Evolutionary conservation across 1,139 yeast genomes (phyloP).

Genomic region (Debaryomyces psychrophilus): DNA sequence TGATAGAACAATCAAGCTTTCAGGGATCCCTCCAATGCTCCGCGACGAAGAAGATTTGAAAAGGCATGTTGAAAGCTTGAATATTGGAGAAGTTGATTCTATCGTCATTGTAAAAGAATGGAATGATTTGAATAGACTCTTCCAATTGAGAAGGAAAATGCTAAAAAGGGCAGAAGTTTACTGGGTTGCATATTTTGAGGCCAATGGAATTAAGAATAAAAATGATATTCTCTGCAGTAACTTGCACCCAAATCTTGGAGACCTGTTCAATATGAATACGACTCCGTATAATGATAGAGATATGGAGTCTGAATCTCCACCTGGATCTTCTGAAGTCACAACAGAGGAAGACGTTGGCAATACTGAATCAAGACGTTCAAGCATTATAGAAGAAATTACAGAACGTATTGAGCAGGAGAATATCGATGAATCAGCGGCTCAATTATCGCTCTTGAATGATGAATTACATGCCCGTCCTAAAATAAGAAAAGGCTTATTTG

Average conservation of each 20-base stretch:
- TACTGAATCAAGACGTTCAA: slow-evolving; percentile 9
- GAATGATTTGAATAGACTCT: slow-evolving; percentile 68
- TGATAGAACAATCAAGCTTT: slow-evolving; percentile 48
- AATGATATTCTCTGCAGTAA: slow-evolving; percentile 32
- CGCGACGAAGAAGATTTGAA: slow-evolving; percentile 70
- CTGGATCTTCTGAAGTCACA: background rate
- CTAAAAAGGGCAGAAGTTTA: slow-evolving; percentile 64
- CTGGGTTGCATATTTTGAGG: slow-evolving; percentile 75
- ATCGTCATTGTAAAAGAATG: slow-evolving; percentile 85
- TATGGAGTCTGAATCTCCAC: background rate
- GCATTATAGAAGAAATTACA: slow-evolving; percentile 20
- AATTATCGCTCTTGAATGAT: slow-evolving; percentile 33
- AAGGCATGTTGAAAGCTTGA: slow-evolving; percentile 73
- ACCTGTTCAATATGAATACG: slow-evolving; percentile 24
- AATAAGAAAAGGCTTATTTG: slow-evolving; percentile 52
- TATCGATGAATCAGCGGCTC: slow-evolving; percentile 20
- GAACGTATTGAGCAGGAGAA: slow-evolving; percentile 16
- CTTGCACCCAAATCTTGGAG: slow-evolving; percentile 36
- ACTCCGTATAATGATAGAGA: slow-evolving; percentile 9
- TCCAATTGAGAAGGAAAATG: slow-evolving; percentile 57
- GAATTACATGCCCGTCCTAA: slow-evolving; percentile 51
- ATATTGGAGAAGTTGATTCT: slow-evolving; percentile 77
- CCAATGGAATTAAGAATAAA: slow-evolving; percentile 34
- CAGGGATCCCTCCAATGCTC: slow-evolving; percentile 69
- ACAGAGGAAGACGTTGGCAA: background rate